Evolutionary conservation across 2,329 filamentous ascomycete species (phyloP), one percentile per base, ranked within the genome.

Genomic region (Phyllosticta paracitricarpa): DNA sequence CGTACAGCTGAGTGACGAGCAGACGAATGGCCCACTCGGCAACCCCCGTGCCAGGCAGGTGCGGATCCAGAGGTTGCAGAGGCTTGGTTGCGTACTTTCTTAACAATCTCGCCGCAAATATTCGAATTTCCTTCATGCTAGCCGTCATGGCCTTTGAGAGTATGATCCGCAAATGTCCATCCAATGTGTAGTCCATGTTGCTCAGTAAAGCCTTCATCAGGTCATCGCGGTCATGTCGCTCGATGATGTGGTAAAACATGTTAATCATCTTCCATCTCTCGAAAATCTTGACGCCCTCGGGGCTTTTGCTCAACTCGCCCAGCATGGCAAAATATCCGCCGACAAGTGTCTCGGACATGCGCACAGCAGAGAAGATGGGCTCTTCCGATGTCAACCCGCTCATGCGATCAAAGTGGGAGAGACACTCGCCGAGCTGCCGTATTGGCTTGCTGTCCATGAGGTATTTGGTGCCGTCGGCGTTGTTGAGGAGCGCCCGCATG

Each of bases 241-340:
- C 93, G 62, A 97, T 84, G 64, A 99, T 96, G 74, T 97, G 94
- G 72, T 99, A 99, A 81, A 97, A 95, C 91, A 99, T 99, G 74
- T 97, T 97, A 76, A 97, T 92, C 82, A 99, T 95, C 68, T 91
- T 90, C 93, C 94, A 97, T 68, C 91, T 82, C 72, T 97, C 93
- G 70, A 99, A 84, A 77, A 99, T 93, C 64, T 88, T 85, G 25
- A 97, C 81, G 0, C 94, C 94, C 67, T 88, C 89, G 0, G 83
- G 78, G 68, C 96, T 91, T 59, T 87, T 87, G 67, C 89, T 97
- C 62, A 99, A 76, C 10, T 90, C 86, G 7, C 94, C 95, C 1
- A 99, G 78, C 79, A 99, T 90, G 14, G 91, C 85, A 72, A 99
- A 96, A 73, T 99, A 99, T 10, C 95, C 95, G 17, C 89, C 87